Percentiles rank a stretch among this genome's conserved stretches.
These are phyloP conservation scores for Bromus sterilis DNA, from an alignment of 176 grass and related monocot species.

Conservation along the genomic window DNA sequence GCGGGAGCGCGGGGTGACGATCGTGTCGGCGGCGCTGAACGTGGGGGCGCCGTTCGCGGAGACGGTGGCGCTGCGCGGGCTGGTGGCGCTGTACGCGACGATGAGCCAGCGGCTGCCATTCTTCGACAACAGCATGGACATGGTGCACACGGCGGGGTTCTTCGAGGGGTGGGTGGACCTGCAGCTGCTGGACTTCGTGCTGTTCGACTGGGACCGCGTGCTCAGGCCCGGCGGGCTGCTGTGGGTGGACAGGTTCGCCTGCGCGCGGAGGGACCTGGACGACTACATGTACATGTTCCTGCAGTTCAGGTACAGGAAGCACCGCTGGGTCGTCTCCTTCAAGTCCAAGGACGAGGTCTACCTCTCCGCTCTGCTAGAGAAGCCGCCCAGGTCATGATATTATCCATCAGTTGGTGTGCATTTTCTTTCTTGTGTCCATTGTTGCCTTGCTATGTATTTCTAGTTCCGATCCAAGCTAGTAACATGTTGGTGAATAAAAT, in stretches of 20 bases:
- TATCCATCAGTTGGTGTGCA: background rate
- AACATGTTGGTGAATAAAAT: background rate
- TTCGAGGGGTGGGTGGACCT: conserved; percentile 75
- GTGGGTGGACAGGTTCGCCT: conserved; percentile 89
- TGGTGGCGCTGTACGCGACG: conserved; percentile 65
- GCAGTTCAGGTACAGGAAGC: conserved; percentile 97
- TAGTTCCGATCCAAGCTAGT: background rate
- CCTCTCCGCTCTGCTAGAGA: conserved; percentile 84
- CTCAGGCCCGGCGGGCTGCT: conserved; percentile 76
- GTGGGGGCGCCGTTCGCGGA: conserved; percentile 82
- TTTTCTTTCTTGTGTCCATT: background rate
- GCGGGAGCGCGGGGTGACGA: conserved; percentile 58
- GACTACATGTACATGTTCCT: conserved; percentile 99
- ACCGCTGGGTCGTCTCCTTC: conserved; percentile 94
- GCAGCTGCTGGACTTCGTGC: conserved; percentile 82
- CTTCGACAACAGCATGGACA: conserved; percentile 93
- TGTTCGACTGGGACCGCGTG: conserved; percentile 95
- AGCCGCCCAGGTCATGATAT: conserved; percentile 60
- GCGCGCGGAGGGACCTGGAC: conserved; percentile 67
- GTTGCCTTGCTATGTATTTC: background rate
- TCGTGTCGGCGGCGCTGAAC: conserved; percentile 61
- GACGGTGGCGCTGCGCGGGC: conserved; percentile 65
- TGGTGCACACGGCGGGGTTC: conserved; percentile 73
- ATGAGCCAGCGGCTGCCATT: conserved; percentile 72
- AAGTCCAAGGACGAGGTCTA: conserved; percentile 92